Evolutionary conservation across 108 stramenopile species (phyloP).

Genomic region (Nitzschia putrida): DNA sequence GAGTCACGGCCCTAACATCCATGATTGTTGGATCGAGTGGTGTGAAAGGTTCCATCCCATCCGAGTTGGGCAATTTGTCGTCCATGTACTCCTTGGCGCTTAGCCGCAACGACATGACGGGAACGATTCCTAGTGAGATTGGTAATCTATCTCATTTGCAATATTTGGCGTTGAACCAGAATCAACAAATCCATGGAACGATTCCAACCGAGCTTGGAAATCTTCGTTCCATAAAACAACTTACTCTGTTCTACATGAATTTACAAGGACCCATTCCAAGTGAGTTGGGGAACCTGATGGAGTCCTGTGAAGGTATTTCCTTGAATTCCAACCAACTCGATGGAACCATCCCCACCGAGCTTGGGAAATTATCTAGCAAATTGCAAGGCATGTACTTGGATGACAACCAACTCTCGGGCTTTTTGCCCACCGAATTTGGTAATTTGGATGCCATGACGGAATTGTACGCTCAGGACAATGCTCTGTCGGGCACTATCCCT

Average conservation of each 20-base stretch:
- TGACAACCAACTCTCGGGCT: slow-evolving; percentile 21
- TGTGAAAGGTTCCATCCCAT: slow-evolving; percentile 40
- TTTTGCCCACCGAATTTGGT: slow-evolving; percentile 27
- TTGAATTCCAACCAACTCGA: slow-evolving; percentile 18
- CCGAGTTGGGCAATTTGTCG: slow-evolving; percentile 32
- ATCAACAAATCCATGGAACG: slow-evolving; percentile 26
- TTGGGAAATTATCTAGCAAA: slow-evolving; percentile 6
- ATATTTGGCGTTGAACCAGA: slow-evolving; percentile 24
- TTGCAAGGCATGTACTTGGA: slow-evolving; percentile 4
- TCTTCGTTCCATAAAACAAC: slow-evolving; percentile 4
- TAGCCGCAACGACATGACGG: slow-evolving; percentile 29
- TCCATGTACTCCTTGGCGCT: slow-evolving; percentile 21
- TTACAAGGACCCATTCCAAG: slow-evolving; percentile 46
- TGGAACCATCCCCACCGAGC: slow-evolving; percentile 17
- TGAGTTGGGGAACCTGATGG: slow-evolving; percentile 31
- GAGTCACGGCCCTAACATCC: too few species aligned
- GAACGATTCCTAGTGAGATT: slow-evolving; percentile 56
- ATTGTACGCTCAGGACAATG: neutral
- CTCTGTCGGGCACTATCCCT: neutral
- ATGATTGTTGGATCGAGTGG: too few species aligned
- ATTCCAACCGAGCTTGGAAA: slow-evolving; percentile 28
- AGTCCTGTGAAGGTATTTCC: too few species aligned
- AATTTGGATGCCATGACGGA: neutral
- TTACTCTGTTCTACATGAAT: slow-evolving; percentile 34
- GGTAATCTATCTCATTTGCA: too few species aligned